Evolutionary conservation across 2,329 filamentous ascomycete species (phyloP), one percentile per base, ranked within the genome.

Genomic region (Penicillium expansum): DNA sequence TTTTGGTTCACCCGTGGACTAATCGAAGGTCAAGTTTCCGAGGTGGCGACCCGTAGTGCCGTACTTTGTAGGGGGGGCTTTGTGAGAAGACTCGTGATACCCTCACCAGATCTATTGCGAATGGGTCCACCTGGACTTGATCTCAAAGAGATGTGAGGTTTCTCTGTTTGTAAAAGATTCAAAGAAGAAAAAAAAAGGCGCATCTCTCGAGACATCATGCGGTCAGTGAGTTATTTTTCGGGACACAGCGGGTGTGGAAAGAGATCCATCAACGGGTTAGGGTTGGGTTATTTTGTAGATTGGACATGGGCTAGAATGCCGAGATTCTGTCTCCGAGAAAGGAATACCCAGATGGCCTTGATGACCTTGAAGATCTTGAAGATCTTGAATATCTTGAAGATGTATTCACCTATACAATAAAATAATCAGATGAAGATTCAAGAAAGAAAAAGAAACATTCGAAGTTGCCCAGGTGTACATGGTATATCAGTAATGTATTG

Each of bases 201-300:
- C 14, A 37, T 48, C 51, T 48, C 27, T 29, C 18, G 27, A 52
- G 6, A 55, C 30, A 55, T 55, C 53, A 47, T 49, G 50, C 51
- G 55, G 55, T 49, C 50, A 54, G 43, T 59, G 59, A 60, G 56
- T 55, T 44, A 60, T 54, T 59, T 24, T 61, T 62, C 62, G 62
- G 62, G 62, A 65, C 38, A 37, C 58, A 47, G 61, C 62, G 62
- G 62, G 41, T 59, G 30, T 51, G 57, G 58, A 64, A 63, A 62
- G 62, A 62, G 62, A 63, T 65, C 61, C 57, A 52, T 63, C 59
- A 44, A 57, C 56, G 55, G 55, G 44, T 58, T 55, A 61, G 58
- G 57, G 54, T 56, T 59, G 48, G 10, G 50, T 30, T 37, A 53
- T 52, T 52, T 39, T 48, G 45, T 27, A 37, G 24, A 50, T 32